Base-by-base conservation (phyloP, 2,329 filamentous ascomycete species). In the Magnaporthiopsis incrustans region DNA sequence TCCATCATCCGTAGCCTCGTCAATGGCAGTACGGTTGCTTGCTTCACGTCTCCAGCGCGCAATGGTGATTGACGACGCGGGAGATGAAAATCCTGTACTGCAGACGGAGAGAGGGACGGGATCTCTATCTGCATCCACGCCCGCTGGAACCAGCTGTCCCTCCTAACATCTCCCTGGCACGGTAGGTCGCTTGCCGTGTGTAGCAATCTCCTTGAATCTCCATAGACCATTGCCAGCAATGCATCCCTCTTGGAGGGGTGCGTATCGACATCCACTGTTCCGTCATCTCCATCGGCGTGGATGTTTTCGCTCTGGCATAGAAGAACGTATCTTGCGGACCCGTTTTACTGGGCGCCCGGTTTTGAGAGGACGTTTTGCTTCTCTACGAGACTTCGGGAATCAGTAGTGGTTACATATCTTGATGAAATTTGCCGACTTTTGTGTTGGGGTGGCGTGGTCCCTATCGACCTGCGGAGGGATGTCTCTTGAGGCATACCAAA, bases 291-390 rank as follows among this genome's bases (percentile, higher is more conserved):
- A 66, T 66, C 63, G 67, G 63, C 65, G 70, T 66, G 66, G 61
- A 65, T 69, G 69, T 69, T 71, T 68, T 70, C 65, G 64, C 66
- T 66, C 67, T 71, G 70, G 69, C 69, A 68, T 32, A 70, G 67
- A 70, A 64, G 53, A 64, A 69, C 61, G 44, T 53, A 53, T 53
- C n/a, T 60, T 62, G 33, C 59, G 64, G 61, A 71, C 71, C 71
- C 71, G 71, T 71, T 71, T 61, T 63, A 69, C 71, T 72, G 71
- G 71, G 71, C 71, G 67, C 71, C 71, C 70, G 69, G 66, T 66
- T 68, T 69, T 62, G 67, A 72, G 67, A 70, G 69, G 66, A 67
- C 71, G 69, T 72, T 69, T 71, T 72, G 71, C 65, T 64, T 68
- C 67, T 70, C 66, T 15, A 64, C 66, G 71, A 72, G 65, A 67